Evolutionary conservation across 2,329 filamentous ascomycete species (phyloP).

Genomic region (Aspergillus sp.): DNA sequence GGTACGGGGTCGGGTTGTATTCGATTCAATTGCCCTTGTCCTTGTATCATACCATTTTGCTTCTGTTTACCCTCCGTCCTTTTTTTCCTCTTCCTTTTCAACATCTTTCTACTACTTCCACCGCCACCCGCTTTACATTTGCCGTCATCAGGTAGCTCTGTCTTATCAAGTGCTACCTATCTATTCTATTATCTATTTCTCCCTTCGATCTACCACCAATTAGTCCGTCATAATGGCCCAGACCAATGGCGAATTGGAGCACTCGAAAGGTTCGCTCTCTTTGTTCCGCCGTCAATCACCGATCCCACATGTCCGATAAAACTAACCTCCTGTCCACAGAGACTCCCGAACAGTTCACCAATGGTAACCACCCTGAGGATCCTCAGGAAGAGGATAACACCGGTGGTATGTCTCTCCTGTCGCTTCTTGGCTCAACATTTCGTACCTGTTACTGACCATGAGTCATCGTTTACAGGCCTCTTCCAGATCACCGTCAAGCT

Average conservation of each 20-base stretch:
- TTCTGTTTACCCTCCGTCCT: conserved; percentile 12
- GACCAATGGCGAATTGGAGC: conserved; percentile 42
- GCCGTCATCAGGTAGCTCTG: conserved; percentile 22
- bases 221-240: conserved; percentile 39
- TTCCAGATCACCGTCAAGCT: conserved; percentile 78
- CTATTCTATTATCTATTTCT: neutral
- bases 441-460: neutral
- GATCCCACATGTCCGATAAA: conserved; percentile 5
- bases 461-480: conserved; percentile 47
- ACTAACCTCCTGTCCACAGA: conserved; percentile 29
- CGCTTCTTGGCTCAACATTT: neutral
- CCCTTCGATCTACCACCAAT: conserved; percentile 18
- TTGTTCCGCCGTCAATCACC: neutral
- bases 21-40: conserved; percentile 35
- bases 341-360: conserved; percentile 38
- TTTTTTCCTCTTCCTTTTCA: conserved; percentile 9
- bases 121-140: conserved; percentile 9
- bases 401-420: conserved; percentile 34
- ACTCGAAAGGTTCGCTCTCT: conserved; percentile 40
- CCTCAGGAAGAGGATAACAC: conserved; percentile 38
- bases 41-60: conserved; percentile 36
- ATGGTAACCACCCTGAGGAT: conserved; percentile 38
- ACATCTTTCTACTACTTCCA: conserved; percentile 15
- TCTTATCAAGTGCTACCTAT: neutral
- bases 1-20: conserved; percentile 37